Evolutionary conservation across 163 green algal genomes (phyloP).

Genomic region (Scenedesmus sp.): DNA sequence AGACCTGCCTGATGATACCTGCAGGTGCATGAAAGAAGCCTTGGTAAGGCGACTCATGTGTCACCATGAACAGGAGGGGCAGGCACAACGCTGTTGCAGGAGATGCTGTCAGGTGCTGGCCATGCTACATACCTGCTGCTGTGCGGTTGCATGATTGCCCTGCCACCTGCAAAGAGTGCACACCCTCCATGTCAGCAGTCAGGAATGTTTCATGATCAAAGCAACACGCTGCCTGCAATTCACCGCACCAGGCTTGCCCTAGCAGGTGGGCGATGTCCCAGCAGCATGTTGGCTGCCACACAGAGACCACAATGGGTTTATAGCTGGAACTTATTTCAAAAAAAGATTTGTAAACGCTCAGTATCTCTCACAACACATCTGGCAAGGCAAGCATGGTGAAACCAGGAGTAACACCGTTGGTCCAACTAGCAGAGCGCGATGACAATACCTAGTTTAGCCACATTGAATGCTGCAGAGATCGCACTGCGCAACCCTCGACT

Average conservation of each 20-base stretch:
- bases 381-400: neutral
- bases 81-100: neutral
- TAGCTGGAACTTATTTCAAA: neutral
- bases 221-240: neutral
- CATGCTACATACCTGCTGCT: constrained; percentile 14
- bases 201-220: neutral
- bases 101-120: neutral
- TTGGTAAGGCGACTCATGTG: neutral
- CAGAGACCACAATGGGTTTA: neutral
- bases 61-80: neutral
- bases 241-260: constrained; percentile 12
- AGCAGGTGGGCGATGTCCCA: constrained; percentile 12
- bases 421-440: neutral
- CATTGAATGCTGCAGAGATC: neutral
- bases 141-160: neutral
- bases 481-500: neutral
- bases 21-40: neutral
- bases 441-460: neutral
- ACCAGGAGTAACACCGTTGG: neutral
- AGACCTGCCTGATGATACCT: neutral
- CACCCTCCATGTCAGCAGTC: neutral
- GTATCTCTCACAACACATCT: neutral
- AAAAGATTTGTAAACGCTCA: neutral
- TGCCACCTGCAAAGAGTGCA: neutral
- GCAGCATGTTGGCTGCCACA: neutral